Conservation (phyloP, 805 yeast genomes). For the Grigorovia transvaalensis region DNA sequence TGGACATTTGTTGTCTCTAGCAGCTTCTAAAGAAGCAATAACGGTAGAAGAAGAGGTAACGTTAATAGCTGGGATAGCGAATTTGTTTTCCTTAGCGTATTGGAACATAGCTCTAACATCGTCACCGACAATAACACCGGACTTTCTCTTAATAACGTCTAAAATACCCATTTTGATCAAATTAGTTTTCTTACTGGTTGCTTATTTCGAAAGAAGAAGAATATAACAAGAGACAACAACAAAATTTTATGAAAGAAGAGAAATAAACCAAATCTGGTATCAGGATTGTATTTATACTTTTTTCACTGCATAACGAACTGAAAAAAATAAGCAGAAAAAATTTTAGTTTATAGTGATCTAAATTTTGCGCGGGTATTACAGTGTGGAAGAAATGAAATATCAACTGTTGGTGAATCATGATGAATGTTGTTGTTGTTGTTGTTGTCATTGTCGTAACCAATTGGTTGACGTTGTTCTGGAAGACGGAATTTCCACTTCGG, state of each 20-base stretch:
- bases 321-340: not conserved
- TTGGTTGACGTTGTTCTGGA: not conserved
- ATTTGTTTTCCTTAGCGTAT: slow-evolving; percentile 86
- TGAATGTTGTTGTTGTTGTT: not conserved
- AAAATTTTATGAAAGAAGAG: not conserved
- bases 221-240: not conserved
- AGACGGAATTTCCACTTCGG: not conserved
- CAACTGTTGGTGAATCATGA: not conserved
- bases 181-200: slow-evolving; percentile 2
- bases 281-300: not conserved
- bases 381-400: not conserved
- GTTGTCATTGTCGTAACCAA: not conserved
- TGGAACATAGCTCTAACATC: slow-evolving; percentile 77
- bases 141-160: slow-evolving; percentile 76
- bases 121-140: slow-evolving; percentile 98
- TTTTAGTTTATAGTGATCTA: not conserved
- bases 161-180: slow-evolving; percentile 42
- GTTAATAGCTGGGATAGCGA: slow-evolving; percentile 97
- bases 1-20: slow-evolving; percentile 90
- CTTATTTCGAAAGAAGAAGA: not conserved
- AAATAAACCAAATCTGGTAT: not conserved
- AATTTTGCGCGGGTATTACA: not conserved
- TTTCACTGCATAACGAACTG: not conserved
- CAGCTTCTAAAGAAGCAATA: slow-evolving; percentile 94
- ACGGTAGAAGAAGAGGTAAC: slow-evolving; percentile 97